phyloP scores from a whole-genome alignment of 2,329 filamentous ascomycete species.

The Monosporascus ibericus region DNA sequence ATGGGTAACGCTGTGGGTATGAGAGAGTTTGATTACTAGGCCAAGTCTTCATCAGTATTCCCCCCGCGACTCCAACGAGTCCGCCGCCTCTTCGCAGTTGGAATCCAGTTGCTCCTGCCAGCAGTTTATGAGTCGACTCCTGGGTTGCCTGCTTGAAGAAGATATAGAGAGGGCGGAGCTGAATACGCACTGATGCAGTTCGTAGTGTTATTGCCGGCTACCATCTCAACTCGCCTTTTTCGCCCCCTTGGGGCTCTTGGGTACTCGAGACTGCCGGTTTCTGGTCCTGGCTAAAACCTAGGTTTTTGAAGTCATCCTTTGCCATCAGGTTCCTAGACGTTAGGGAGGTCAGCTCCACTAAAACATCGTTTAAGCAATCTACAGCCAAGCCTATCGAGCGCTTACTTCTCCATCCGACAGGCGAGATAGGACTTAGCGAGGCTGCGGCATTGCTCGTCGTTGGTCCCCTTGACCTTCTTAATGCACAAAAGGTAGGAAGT shows the following conservation, averaged over 20 bases:
- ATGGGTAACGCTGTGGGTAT: too few species aligned
- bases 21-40: too few species aligned
- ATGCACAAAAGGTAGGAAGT: slow-evolving; percentile 79
- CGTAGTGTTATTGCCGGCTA: slow-evolving; percentile 13
- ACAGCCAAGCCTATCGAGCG: slow-evolving; percentile 6
- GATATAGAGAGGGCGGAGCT: too few species aligned
- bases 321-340: slow-evolving; percentile 81
- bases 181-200: background rate
- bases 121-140: too few species aligned
- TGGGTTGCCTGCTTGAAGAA: too few species aligned
- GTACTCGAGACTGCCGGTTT: slow-evolving; percentile 15
- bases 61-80: too few species aligned
- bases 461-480: slow-evolving; percentile 75
- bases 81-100: too few species aligned
- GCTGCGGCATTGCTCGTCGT: slow-evolving; percentile 77
- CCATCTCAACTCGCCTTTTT: slow-evolving; percentile 30
- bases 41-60: too few species aligned
- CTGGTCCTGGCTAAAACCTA: slow-evolving; percentile 60
- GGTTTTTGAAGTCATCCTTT: slow-evolving; percentile 87
- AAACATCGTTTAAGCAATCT: background rate
- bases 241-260: slow-evolving; percentile 18
- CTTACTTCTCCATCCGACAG: slow-evolving; percentile 92
- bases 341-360: background rate
- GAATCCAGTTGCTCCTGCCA: too few species aligned
- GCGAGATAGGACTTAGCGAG: slow-evolving; percentile 83